Evolutionary conservation across 345 rosid genomes (phyloP), one percentile per base, ranked within the genome.

Genomic region (Diplotaxis tenuifolia): DNA sequence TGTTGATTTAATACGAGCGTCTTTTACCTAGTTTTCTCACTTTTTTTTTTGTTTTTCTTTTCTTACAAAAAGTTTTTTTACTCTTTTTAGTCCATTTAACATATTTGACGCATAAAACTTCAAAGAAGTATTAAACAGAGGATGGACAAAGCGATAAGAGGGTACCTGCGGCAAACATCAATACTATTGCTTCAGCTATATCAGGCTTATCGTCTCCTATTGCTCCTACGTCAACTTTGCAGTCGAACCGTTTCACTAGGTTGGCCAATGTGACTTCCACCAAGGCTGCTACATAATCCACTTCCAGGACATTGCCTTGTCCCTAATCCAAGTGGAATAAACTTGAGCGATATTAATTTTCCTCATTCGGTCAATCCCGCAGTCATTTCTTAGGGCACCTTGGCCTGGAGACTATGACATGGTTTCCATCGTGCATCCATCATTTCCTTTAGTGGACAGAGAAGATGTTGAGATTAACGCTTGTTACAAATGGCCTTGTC

Each of bases 251-350:
- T 6, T 68, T 56, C 54, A 76, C 58, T 0, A 76, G 45, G 42
- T 67, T 76, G 0, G 78, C 78, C 5, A 73, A 7, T 3, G 64
- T 31, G 1, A 73, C 9, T 58, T 76, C 75, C n/a, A 3, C 60
- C 22, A 58, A 52, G 4, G 31, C 45, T 18, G 69, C 21, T 0
- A 72, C 62, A 29, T 73, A 69, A n/a, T 0, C 19, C 9, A 9
- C 31, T 36, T 3, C 83, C 83, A 0, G 79, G 74, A 25, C 74
- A 77, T 0, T 20, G 25, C 40, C 79, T 68, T 25, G 75, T 64
- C 3, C 83, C 78, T 1, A 49, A 34, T 7, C 78, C 70, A 45
- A 76, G 69, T 14, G 79, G 78, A 5, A 80, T 1, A 15, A 58
- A 69, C 45, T 32, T 32, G 38, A 9, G 9, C 38, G 38, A 34